phyloP scores from a whole-genome alignment of 176 grass and related monocot genomes.

The Metroxylon sagu region DNA sequence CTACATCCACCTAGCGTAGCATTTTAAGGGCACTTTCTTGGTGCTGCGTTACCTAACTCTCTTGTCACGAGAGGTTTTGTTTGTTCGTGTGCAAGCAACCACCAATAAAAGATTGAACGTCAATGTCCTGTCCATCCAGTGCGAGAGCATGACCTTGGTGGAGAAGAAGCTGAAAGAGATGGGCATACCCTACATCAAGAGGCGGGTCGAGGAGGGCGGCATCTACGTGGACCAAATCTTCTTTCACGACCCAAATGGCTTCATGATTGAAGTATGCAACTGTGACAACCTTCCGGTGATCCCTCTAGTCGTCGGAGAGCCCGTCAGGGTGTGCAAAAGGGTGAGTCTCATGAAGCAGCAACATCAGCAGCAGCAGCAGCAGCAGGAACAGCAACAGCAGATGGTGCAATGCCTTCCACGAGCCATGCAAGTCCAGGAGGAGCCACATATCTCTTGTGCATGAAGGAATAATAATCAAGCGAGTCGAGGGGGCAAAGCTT shows the following conservation, averaged over 20 bases:
- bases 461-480: constrained; percentile 9
- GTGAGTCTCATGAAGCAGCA: constrained; percentile 17
- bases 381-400: not conserved
- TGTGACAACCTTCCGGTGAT: constrained; percentile 74
- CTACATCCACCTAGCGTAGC: not conserved
- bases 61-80: no score
- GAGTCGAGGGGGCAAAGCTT: not conserved
- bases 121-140: constrained; percentile 23
- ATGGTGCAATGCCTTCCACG: not conserved
- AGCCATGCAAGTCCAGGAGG: constrained; percentile 37
- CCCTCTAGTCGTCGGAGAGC: constrained; percentile 34
- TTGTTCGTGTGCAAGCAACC: no score
- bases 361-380: constrained; percentile 5
- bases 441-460: constrained; percentile 50
- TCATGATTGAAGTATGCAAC: constrained; percentile 92
- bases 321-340: constrained; percentile 35
- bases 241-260: constrained; percentile 93
- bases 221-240: constrained; percentile 77
- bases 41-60: not conserved
- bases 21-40: not conserved
- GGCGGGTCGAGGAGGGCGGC: constrained; percentile 52
- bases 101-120: no score
- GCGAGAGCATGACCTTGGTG: constrained; percentile 61
- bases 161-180: constrained; percentile 63
- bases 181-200: constrained; percentile 32